phyloP scores from a whole-genome alignment of 2,329 filamentous ascomycete species.

The Pseudogymnoascus sp. region DNA sequence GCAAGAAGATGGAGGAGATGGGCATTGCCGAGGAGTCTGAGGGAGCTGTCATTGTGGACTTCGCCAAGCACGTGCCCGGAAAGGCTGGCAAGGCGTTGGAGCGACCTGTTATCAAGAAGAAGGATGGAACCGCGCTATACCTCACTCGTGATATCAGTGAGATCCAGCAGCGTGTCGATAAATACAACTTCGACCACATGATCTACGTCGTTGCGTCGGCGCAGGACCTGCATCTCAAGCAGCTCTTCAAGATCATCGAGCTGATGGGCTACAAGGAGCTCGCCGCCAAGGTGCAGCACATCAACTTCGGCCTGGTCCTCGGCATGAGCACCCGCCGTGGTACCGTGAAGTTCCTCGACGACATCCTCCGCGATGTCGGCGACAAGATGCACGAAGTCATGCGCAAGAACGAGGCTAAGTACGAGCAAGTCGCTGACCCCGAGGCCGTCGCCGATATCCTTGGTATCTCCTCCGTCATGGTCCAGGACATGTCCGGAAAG shows the following conservation, averaged over 20 bases:
- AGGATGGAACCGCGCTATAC: conserved; percentile 70
- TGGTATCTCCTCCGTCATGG: conserved; percentile 93
- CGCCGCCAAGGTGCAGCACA: conserved; percentile 61
- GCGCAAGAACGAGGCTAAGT: conserved; percentile 85
- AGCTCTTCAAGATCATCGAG: conserved; percentile 71
- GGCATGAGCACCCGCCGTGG: conserved; percentile 67
- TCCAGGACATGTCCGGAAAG: conserved; percentile 96
- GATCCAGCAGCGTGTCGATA: conserved; percentile 57
- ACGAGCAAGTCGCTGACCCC: conserved; percentile 80
- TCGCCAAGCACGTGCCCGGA: conserved; percentile 59
- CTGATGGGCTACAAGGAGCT: conserved; percentile 65
- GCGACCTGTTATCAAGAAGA: conserved; percentile 65
- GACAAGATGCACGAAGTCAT: conserved; percentile 99
- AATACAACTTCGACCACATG: conserved; percentile 69
- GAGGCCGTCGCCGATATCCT: conserved; percentile 76
- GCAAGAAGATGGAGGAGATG: conserved; percentile 56
- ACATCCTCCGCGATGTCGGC: conserved; percentile 71
- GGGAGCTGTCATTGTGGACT: conserved; percentile 68
- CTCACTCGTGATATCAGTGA: conserved; percentile 74
- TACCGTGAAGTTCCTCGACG: conserved; percentile 66
- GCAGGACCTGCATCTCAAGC: conserved; percentile 66
- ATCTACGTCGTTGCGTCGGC: conserved; percentile 70
- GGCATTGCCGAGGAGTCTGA: conserved; percentile 62
- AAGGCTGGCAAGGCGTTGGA: conserved; percentile 65
- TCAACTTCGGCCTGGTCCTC: conserved; percentile 69